A percentile compares a stretch with the other conserved stretches of the same genome.
These are phyloP conservation scores for Myxozyma geophila DNA, from an alignment of 805 yeast genomes.

Conservation along the genomic window DNA sequence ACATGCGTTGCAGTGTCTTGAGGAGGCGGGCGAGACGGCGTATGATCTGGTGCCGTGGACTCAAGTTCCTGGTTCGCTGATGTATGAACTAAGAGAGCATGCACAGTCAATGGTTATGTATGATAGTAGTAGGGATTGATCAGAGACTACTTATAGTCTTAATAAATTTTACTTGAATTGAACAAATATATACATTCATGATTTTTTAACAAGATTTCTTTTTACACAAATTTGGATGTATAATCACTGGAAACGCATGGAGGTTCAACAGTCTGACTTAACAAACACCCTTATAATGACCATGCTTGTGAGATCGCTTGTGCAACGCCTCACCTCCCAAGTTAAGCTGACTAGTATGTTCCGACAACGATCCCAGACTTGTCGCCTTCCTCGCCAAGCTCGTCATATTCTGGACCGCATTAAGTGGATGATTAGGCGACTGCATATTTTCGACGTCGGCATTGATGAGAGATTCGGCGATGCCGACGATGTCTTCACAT, in stretches of 20 bases:
- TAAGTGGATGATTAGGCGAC: constrained; percentile 24
- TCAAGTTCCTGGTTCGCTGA: constrained; percentile 23
- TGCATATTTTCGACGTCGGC: constrained; percentile 22
- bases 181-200: neutral
- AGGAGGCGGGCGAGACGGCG: constrained; percentile 40
- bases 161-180: neutral
- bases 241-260: too few relatives aligned
- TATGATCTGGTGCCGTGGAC: constrained; percentile 42
- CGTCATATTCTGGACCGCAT: constrained; percentile 7
- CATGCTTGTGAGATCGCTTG: constrained; percentile 22
- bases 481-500: constrained; percentile 22
- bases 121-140: constrained; percentile 19
- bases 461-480: constrained; percentile 22
- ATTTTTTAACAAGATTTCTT: neutral
- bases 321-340: neutral
- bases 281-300: constrained; percentile 34
- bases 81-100: constrained; percentile 28
- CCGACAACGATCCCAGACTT: constrained; percentile 27
- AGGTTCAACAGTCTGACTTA: neutral
- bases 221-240: too few relatives aligned
- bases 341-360: constrained; percentile 6
- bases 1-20: constrained; percentile 45
- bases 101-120: constrained; percentile 36
- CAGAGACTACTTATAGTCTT: neutral
- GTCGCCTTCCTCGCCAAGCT: constrained; percentile 7